A percentile compares a stretch with the other conserved stretches of the same genome.
phyloP scores from a whole-genome alignment of 306 rosid species.

The Quercus gilva region DNA sequence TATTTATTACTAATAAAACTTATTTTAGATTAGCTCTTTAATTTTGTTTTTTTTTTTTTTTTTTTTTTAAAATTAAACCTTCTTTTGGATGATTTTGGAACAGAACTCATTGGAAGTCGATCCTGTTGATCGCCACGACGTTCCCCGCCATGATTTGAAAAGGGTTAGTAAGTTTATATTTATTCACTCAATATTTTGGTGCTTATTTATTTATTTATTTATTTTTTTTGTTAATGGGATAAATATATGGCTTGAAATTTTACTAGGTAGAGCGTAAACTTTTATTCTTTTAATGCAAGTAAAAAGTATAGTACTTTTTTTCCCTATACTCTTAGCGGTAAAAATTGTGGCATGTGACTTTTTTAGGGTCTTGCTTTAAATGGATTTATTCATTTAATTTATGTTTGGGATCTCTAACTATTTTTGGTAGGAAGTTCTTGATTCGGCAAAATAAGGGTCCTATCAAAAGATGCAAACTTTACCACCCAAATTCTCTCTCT shows the following conservation, averaged over 20 bases:
- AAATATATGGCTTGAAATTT: not conserved
- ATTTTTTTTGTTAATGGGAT: not conserved
- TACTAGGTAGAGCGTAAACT: not conserved
- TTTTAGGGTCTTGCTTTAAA: not conserved
- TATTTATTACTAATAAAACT: not conserved
- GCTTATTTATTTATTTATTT: not conserved
- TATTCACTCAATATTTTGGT: not conserved
- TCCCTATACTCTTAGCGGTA: not conserved
- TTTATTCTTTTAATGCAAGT: no score
- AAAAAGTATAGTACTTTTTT: no score
- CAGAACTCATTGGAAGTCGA: slow-evolving; percentile 65
- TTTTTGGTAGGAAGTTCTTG: not conserved
- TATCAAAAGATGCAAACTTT: slow-evolving; percentile 9
- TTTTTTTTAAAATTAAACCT: no score
- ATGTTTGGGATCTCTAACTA: not conserved
- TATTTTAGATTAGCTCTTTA: not conserved
- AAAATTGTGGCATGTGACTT: not conserved
- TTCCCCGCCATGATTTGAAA: slow-evolving; percentile 78
- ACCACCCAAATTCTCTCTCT: not conserved
- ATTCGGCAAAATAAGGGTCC: not conserved
- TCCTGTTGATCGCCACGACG: slow-evolving; percentile 54
- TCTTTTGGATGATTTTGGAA: not conserved
- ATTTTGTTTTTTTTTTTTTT: not conserved
- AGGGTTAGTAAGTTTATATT: slow-evolving; percentile 32
- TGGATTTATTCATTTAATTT: not conserved